Evolutionary conservation across 768 basidiomycete species (phyloP), one percentile per base, ranked within the genome.

Genomic region (Clavulina sp.): DNA sequence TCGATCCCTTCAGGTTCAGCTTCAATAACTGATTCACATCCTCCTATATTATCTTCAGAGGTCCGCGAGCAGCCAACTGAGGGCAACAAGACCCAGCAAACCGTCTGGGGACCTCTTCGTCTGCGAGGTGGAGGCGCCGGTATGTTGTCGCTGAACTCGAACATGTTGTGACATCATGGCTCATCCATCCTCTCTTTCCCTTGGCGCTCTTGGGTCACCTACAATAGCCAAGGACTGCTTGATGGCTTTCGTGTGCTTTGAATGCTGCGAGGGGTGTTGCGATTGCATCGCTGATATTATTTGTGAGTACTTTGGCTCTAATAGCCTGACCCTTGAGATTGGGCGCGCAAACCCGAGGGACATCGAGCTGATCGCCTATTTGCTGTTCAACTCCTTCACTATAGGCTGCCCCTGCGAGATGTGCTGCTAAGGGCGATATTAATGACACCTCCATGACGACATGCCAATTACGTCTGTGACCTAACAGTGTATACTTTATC

Each of bases 211-310:
- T 4, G 51, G 41, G 21, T 52, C n/a, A n/a, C n/a, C n/a, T n/a
- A n/a, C n/a, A n/a, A 1, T 1, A 46, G 43, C 43, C 1, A 46
- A 46, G 43, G 43, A 46, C 26, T 46, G 43, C 24, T 24, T 46
- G 16, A 46, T 46, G 13, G 43, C 36, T 33, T 54, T 54, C 34
- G 23, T 50, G 24, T 54, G 53, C 46, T 54, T 29, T 36, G 53
- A 54, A 43, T 50, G 48, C 53, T 54, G 51, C 34, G 53, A 54
- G 31, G 53, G 53, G 2, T 54, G 53, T 49, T 54, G 53, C 40
- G 53, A 54, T 5, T 54, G 53, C 34, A 54, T 54, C 26, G 53
- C 33, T 3, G 53, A 54, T 41, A 54, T 54, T 49, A 41, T 54
- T n/a, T 54, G 53, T 54, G 21, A 30, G 53, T 50, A 1, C 24